Evolutionary conservation across 805 yeast species (phyloP).

Genomic region (Metschnikowia henanensis): DNA sequence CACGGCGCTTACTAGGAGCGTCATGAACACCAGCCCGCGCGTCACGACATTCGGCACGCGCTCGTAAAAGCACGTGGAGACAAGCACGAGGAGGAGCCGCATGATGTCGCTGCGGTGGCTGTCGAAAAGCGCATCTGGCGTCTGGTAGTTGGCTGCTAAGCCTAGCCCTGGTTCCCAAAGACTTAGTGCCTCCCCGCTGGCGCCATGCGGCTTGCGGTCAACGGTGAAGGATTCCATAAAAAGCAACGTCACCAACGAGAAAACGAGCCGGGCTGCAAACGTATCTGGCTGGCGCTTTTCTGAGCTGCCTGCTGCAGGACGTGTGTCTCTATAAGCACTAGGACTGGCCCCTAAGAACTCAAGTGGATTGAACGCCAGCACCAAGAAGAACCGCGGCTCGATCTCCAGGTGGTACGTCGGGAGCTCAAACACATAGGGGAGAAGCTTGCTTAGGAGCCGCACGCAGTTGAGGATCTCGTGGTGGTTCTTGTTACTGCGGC

Average conservation of each 20-base stretch:
- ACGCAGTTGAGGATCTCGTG: slow-evolving; percentile 56
- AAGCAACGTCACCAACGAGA: slow-evolving; percentile 42
- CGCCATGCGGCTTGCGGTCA: slow-evolving; percentile 3
- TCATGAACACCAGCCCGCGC: slow-evolving; percentile 61
- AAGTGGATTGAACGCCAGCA: slow-evolving; percentile 44
- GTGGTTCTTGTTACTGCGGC: slow-evolving; percentile 14
- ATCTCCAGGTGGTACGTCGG: slow-evolving; percentile 24
- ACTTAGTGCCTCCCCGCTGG: slow-evolving; percentile 11
- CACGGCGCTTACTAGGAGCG: slow-evolving; percentile 50
- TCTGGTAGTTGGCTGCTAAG: slow-evolving; percentile 27
- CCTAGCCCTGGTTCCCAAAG: slow-evolving; percentile 89
- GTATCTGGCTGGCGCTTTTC: neutral
- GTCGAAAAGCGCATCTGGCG: slow-evolving; percentile 43
- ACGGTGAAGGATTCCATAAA: slow-evolving; percentile 61
- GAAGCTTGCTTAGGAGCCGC: slow-evolving; percentile 59
- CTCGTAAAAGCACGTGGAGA: slow-evolving; percentile 61
- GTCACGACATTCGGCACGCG: slow-evolving; percentile 41
- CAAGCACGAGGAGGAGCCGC: slow-evolving; percentile 56
- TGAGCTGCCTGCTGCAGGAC: neutral
- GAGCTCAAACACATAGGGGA: slow-evolving; percentile 69
- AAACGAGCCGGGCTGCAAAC: slow-evolving; percentile 5
- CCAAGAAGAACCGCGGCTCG: slow-evolving; percentile 31
- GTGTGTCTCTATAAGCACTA: neutral
- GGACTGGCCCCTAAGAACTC: slow-evolving; percentile 2
- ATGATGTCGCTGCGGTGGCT: slow-evolving; percentile 68